Evolutionary conservation across 2,329 filamentous ascomycete species (phyloP), one percentile per base, ranked within the genome.

Genomic region (Ascochyta clinopodiicola): DNA sequence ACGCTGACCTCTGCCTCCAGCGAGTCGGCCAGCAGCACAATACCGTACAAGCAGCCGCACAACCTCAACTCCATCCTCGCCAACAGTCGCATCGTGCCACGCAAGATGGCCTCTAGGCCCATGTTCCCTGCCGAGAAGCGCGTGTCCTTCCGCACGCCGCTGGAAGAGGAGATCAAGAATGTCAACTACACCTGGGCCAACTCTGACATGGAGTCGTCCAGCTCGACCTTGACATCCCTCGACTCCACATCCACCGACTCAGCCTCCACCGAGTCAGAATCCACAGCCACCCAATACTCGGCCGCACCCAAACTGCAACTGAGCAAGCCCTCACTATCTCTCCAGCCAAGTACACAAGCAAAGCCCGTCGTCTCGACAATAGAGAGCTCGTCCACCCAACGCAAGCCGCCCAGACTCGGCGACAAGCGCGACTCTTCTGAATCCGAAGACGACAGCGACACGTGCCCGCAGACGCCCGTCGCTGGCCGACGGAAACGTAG

Each of bases 91-190:
- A 61, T 73, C 36, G 60, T 63, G 63, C 69, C 72, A 25, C 76
- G 64, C 67, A 76, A 71, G 57, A 78, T 77, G 62, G 77, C 80
- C 1, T 72, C 76, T 40, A 64, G 74, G 51, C 75, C 75, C 56
- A 72, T 77, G 70, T 86, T 86, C 64, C 83, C 84, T 4, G 77
- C 81, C 2, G 75, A 80, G 63, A 87, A 87, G 74, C 79, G 77
- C 59, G 85, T 88, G 12, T 80, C 79, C 24, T 88, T 86, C 67
- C 78, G 80, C 19, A 76, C 75, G 12, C 81, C 82, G 17, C 69
- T 87, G 24, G 83, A 84, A 40, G 85, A 87, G 66, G 83, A 86
- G 52, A 85, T 88, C 63, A 78, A 77, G 59, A 87, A 79, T 2
- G 77, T 79, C 36, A 79, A 75, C 52, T 87, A 84, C 70, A 82